Evolutionary conservation across 75 land plant species (phyloP), one percentile per base, ranked within the genome.

Genomic region (Pseudotsuga menziesii): DNA sequence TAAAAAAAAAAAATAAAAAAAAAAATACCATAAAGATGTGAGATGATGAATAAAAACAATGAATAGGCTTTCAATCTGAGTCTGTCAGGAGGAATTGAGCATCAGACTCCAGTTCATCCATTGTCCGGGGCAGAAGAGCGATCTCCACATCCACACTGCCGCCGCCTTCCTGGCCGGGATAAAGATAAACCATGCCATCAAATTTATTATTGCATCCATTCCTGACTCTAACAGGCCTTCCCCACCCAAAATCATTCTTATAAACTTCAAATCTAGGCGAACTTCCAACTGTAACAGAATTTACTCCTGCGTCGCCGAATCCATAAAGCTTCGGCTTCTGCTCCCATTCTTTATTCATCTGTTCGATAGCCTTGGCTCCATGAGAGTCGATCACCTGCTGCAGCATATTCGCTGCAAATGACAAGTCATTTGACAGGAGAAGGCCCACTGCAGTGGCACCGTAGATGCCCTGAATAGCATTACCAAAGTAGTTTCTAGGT

Each of bases 211-310:
- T 90, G 15, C 14, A 26, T 16, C 93, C 93, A 57, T 82, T 86
- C 82, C 92, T 61, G 56, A 92, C 94, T 19, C 83, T 77, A 78
- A 83, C 81, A 72, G 94, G 90, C 36, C 36, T 25, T 8, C 94
- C 94, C 75, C 74, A 92, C 56, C 94, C 94, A 76, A 89, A 92
- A 75, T 92, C 90, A 29, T 84, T 82, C 17, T 85, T 88, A 77
- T 90, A 92, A 1, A 89, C 94, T 83, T 81, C 77, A 73, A 92
- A 92, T 80, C 88, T 81, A 72, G 92, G 94, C 56, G 94, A 92
- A 80, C 94, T 92, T 22, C 92, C 89, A 16, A 88, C 88, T 12
- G 86, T 89, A 56, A 85, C 82, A 75, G 86, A 85, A 82, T 90
- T 89, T 35, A 77, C 69, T 23, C 85, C 89, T 48, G 89, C 92